Conservation (phyloP, 75 land plant species). For the Cryptomeria japonica region DNA sequence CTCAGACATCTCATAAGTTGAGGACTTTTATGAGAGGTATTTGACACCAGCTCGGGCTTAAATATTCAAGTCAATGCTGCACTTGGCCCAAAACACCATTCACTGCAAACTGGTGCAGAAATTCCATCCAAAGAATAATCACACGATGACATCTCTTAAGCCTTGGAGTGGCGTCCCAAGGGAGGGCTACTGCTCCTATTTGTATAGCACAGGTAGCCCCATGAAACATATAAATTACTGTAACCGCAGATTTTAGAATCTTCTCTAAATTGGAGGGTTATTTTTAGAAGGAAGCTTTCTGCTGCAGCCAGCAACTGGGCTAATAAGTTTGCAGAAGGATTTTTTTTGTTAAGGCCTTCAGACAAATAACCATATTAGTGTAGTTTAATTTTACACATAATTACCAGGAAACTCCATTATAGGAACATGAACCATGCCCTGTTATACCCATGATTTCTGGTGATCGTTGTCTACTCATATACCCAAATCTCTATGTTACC, state of each 20-base stretch:
- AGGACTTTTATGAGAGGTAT: neutral
- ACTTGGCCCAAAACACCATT: neutral
- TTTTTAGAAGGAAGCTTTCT: neutral
- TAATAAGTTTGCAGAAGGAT: neutral
- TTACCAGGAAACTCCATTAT: no score
- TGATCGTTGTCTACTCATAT: no score
- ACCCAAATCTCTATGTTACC: no score
- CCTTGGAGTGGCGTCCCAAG: neutral
- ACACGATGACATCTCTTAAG: neutral
- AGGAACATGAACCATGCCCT: no score
- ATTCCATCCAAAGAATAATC: neutral
- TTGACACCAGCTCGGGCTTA: neutral
- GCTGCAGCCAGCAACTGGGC: neutral
- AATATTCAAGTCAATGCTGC: neutral
- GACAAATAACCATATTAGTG: no score
- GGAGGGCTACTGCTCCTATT: neutral
- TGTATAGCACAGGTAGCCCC: neutral
- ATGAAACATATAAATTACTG: neutral
- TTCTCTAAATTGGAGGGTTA: neutral
- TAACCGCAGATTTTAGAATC: neutral
- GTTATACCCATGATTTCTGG: no score
- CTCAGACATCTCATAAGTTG: neutral
- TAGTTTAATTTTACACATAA: no score
- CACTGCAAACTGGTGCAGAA: neutral
- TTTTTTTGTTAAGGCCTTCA: no score